Conservation (phyloP, 768 basidiomycete genomes). For the Suillus ampliporus region DNA sequence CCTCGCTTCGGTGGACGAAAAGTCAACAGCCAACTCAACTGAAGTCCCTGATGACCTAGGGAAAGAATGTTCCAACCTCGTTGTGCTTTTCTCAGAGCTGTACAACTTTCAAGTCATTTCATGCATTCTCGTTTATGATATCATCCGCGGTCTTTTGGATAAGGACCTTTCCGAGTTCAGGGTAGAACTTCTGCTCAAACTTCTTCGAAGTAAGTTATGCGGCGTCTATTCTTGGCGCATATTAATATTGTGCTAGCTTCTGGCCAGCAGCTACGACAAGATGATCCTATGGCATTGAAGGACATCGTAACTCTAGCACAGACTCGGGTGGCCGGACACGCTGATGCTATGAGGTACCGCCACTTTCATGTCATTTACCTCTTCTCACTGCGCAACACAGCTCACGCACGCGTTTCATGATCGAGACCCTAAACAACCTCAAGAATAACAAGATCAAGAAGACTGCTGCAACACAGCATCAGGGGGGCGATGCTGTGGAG, state of each 20-base stretch:
- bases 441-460: constrained; percentile 89
- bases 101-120: constrained; percentile 97
- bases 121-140: constrained; percentile 86
- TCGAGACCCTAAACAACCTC: constrained; percentile 89
- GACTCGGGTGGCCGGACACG: constrained; percentile 60
- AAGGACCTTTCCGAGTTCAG: constrained; percentile 73
- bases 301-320: constrained; percentile 90
- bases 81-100: constrained; percentile 87
- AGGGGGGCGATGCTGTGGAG: constrained; percentile 77
- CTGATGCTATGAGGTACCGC: constrained; percentile 57
- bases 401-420: constrained; percentile 93
- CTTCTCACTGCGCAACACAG: constrained; percentile 42
- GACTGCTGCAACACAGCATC: constrained; percentile 63
- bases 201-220: constrained; percentile 70
- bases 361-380: neutral
- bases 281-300: constrained; percentile 91
- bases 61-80: constrained; percentile 89
- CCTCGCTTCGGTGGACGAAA: constrained; percentile 43
- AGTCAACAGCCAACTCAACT: constrained; percentile 14
- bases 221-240: neutral
- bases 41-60: constrained; percentile 51
- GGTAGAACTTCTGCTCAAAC: constrained; percentile 87
- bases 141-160: constrained; percentile 77
- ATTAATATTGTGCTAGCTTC: constrained; percentile 61
- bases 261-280: constrained; percentile 89